Base-by-base conservation (phyloP, 495 filamentous ascomycete species). In the Talaromyces borbonicus region DNA sequence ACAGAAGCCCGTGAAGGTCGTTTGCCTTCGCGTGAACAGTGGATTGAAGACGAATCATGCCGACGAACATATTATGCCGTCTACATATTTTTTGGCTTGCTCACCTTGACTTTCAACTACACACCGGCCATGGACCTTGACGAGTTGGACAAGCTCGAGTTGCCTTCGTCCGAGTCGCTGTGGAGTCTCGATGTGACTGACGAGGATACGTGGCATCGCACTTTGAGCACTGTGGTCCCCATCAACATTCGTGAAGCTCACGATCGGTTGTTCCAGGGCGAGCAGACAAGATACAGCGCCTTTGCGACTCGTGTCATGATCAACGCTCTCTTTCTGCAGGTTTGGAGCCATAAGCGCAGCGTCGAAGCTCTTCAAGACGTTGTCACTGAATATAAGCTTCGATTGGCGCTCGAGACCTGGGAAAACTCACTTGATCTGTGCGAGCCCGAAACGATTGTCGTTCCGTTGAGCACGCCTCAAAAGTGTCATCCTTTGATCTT, bases 261-360 rank as follows among this genome's bases (percentile, higher is more conserved):
- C 58, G 87, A 93, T 60, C 86, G 85, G 48, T 78, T 98, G 5
- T 96, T 95, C 75, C 87, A 92, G 57, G 92, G 89, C 45, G 89
- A 95, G 51, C 75, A 83, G 31, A 79, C 88, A 15, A 85, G 85
- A 50, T 98, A 97, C 72, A 96, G 90, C 61, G 93, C 92, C 8
- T 97, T 97, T 62, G 90, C 90, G 2, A 95, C 93, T 4, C 88
- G 92, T 43, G 87, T 97, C 55, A 88, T 98, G 82, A 98, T 98
- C 76, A 98, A 97, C 61, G 90, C 93, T 4, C 78, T 98, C 47
- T 98, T 97, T 77, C 75, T 98, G 47, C 92, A 96, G 58, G 92
- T 98, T 4, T 98, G 90, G 92, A 92, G 90, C 58, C 87, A 96
- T 68, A 95, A 96, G 77, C 85, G 92, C 51, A 95, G 85, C 64